Evolutionary conservation across 2,329 filamentous ascomycete species (phyloP).

Genomic region (Teratosphaeria gauchensis): DNA sequence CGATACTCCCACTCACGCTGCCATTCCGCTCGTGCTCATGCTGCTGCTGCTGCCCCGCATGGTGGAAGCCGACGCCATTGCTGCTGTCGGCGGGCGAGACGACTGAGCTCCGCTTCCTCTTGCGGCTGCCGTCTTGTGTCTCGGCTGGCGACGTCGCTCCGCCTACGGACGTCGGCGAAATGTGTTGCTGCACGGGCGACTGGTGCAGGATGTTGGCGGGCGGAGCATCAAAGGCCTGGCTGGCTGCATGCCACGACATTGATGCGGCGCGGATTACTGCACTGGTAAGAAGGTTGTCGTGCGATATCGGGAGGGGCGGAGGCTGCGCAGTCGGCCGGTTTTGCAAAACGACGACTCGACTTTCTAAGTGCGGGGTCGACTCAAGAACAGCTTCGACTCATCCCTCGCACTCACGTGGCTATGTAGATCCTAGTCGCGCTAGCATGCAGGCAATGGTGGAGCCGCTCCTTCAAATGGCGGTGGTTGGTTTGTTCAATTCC

Average conservation of each 20-base stretch:
- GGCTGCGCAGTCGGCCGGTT: neutral
- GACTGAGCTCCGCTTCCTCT: constrained; percentile 6
- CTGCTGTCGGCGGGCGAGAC: constrained; percentile 1
- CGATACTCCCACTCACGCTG: constrained; percentile 5
- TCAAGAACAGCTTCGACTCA: neutral
- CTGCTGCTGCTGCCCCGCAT: neutral
- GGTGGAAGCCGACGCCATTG: neutral
- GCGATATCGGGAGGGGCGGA: constrained; percentile 1
- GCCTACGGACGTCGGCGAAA: neutral
- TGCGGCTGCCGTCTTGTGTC: neutral
- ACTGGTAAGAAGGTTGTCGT: neutral
- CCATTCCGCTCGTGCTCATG: neutral
- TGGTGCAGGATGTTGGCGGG: constrained; percentile 1
- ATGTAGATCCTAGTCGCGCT: neutral
- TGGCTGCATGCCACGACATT: neutral
- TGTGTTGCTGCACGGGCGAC: neutral
- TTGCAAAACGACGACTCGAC: neutral
- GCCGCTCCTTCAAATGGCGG: too few species aligned
- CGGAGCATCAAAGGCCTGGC: neutral
- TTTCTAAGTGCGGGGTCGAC: neutral
- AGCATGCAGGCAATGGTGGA: too few species aligned
- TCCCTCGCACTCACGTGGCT: neutral
- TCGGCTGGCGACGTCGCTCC: neutral
- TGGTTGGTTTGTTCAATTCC: too few species aligned
- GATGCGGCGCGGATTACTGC: neutral